These are phyloP conservation scores for Pichia cabralensis DNA, from an alignment of 805 yeast genomes.

Conservation along the genomic window DNA sequence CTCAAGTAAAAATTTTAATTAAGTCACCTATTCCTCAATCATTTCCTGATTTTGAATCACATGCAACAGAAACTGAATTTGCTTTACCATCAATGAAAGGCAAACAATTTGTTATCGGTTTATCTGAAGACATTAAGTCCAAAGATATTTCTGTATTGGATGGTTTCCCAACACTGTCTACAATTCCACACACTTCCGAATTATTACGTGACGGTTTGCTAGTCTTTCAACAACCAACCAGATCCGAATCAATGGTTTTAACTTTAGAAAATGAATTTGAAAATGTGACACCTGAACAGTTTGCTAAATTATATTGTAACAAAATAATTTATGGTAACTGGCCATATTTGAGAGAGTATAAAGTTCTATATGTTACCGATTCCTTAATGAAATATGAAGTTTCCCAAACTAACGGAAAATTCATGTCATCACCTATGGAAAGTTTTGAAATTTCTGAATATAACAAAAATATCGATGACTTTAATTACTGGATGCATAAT, in stretches of 20 bases:
- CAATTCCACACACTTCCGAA: slow-evolving; percentile 50
- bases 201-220: slow-evolving; percentile 54
- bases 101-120: slow-evolving; percentile 37
- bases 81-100: slow-evolving; percentile 39
- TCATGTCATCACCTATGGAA: slow-evolving; percentile 31
- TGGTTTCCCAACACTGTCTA: slow-evolving; percentile 80
- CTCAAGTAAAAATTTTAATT: slow-evolving; percentile 58
- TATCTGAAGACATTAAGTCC: slow-evolving; percentile 56
- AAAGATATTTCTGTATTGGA: slow-evolving; percentile 66
- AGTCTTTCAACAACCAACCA: slow-evolving; percentile 79
- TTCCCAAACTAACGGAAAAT: slow-evolving; percentile 22
- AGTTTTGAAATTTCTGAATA: slow-evolving; percentile 40
- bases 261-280: slow-evolving; percentile 44
- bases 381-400: slow-evolving; percentile 38
- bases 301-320: slow-evolving; percentile 53
- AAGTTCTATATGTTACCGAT: slow-evolving; percentile 54
- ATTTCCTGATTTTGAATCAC: slow-evolving; percentile 71
- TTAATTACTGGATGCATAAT: slow-evolving; percentile 35
- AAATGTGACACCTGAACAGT: slow-evolving; percentile 49
- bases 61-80: slow-evolving; percentile 57
- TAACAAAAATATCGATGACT: slow-evolving; percentile 29
- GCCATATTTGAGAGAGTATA: slow-evolving; percentile 86
- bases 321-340: slow-evolving; percentile 66
- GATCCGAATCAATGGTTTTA: slow-evolving; percentile 72
- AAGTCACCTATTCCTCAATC: slow-evolving; percentile 70